Evolutionary conservation across 176 grass and related monocot genomes (phyloP).

Genomic region (Oryza coarctata): DNA sequence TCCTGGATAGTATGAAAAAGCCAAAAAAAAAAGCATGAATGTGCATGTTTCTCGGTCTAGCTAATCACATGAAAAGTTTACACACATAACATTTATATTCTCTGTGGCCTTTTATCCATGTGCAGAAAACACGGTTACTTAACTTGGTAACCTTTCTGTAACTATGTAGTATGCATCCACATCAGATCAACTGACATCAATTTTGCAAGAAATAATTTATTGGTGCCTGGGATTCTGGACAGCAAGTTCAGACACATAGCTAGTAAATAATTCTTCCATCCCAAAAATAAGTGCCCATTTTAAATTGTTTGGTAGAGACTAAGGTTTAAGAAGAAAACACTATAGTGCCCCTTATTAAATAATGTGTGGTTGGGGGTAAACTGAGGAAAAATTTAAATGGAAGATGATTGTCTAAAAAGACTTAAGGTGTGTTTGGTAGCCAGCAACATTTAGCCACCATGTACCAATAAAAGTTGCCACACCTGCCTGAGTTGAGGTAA

Average conservation of each 20-base stretch:
- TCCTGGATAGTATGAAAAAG: neutral
- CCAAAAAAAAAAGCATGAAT: neutral
- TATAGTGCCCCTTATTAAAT: too few species aligned
- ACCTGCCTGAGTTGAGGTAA: too few species aligned
- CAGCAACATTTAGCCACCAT: too few species aligned
- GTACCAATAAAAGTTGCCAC: too few species aligned
- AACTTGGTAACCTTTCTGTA: neutral
- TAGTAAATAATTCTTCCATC: neutral
- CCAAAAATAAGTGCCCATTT: too few species aligned
- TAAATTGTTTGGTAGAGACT: too few species aligned
- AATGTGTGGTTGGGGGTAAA: too few species aligned
- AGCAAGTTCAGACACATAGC: neutral
- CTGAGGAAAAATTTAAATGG: too few species aligned
- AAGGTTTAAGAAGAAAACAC: too few species aligned
- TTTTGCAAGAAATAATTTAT: neutral
- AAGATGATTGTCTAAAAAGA: too few species aligned
- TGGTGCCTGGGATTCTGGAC: neutral
- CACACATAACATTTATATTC: neutral
- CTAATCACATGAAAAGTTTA: slow-evolving; percentile 5
- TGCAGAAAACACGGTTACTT: neutral
- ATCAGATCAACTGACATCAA: neutral
- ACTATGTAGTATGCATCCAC: neutral
- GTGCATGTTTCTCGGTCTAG: neutral
- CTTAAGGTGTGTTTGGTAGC: neutral
- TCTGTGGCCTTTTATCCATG: neutral